A percentile compares a stretch with the other conserved stretches of the same genome.
Conservation (phyloP, 2,329 filamentous ascomycete species). For the Colletotrichum ledebouriae region DNA sequence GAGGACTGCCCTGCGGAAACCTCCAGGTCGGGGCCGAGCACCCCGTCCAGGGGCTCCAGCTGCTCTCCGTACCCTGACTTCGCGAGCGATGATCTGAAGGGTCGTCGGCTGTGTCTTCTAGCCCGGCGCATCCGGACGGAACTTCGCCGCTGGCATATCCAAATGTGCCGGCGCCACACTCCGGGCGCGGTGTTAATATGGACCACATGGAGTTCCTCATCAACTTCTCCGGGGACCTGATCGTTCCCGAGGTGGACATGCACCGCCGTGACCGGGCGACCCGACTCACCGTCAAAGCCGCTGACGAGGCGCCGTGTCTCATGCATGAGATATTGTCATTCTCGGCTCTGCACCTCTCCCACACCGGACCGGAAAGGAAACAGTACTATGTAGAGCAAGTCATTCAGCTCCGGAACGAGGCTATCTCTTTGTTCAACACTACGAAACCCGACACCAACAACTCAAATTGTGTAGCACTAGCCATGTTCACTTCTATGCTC, state of each 20-base stretch:
- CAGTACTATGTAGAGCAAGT: slow-evolving; percentile 46
- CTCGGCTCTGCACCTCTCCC: slow-evolving; percentile 52
- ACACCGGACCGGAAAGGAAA: slow-evolving; percentile 45
- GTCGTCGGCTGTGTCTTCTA: background rate
- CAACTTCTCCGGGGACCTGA: slow-evolving; percentile 46
- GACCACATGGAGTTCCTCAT: slow-evolving; percentile 53
- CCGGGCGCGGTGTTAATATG: slow-evolving; percentile 47
- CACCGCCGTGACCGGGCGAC: slow-evolving; percentile 43
- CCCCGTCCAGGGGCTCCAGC: background rate
- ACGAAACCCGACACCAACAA: slow-evolving; percentile 44
- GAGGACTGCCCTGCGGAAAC: no score
- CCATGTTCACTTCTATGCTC: slow-evolving; percentile 52
- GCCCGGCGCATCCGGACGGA: background rate
- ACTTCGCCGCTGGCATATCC: slow-evolving; percentile 7
- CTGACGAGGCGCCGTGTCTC: slow-evolving; percentile 51
- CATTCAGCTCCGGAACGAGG: slow-evolving; percentile 50
- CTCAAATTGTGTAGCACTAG: slow-evolving; percentile 49
- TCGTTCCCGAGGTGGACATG: slow-evolving; percentile 47
- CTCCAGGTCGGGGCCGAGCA: no score
- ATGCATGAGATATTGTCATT: slow-evolving; percentile 54
- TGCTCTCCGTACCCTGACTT: background rate
- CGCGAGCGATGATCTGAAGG: background rate
- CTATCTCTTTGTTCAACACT: slow-evolving; percentile 49
- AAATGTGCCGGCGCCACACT: slow-evolving; percentile 6
- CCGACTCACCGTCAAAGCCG: slow-evolving; percentile 44